Evolutionary conservation across 306 rosid genomes (phyloP).

Genomic region (Rosa rugosa): DNA sequence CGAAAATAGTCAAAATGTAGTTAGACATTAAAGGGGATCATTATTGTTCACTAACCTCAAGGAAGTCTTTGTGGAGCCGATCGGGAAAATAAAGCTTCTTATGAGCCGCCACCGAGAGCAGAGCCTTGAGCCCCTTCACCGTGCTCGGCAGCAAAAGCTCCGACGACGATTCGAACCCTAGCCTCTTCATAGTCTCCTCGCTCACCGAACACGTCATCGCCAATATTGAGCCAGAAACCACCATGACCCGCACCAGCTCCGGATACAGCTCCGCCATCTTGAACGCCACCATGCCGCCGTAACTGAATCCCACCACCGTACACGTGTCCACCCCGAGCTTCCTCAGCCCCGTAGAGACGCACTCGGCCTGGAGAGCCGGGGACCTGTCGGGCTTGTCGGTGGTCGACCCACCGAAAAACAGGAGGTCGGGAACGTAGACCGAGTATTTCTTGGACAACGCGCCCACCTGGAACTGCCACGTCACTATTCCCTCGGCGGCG

Average conservation of each 20-base stretch:
- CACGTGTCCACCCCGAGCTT: constrained; percentile 74
- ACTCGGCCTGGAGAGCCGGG: constrained; percentile 70
- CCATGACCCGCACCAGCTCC: constrained; percentile 51
- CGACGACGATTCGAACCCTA: constrained; percentile 56
- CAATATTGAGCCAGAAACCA: constrained; percentile 51
- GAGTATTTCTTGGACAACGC: constrained; percentile 52
- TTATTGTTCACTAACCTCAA: constrained; percentile 44
- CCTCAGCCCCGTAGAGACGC: constrained; percentile 52
- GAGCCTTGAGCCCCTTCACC: constrained; percentile 44
- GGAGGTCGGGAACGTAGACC: constrained; percentile 75
- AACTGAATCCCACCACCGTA: constrained; percentile 69
- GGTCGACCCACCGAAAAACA: constrained; percentile 73
- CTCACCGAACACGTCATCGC: constrained; percentile 45
- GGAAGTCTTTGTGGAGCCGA: constrained; percentile 50
- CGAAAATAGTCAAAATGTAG: not conserved
- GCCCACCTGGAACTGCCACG: constrained; percentile 69
- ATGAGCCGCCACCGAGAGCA: constrained; percentile 52
- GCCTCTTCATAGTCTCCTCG: constrained; percentile 22
- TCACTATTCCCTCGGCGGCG: constrained; percentile 79
- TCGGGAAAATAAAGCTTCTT: constrained; percentile 58
- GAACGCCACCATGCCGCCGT: constrained; percentile 81
- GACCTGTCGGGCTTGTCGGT: constrained; percentile 58
- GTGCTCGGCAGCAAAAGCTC: constrained; percentile 67
- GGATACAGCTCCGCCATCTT: constrained; percentile 61
- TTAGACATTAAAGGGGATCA: not conserved